A percentile compares a stretch with the other conserved stretches of the same genome.
These are phyloP conservation scores for Linnemannia elongata DNA, from an alignment of 192 early-diverging fungal species.

Conservation along the genomic window DNA sequence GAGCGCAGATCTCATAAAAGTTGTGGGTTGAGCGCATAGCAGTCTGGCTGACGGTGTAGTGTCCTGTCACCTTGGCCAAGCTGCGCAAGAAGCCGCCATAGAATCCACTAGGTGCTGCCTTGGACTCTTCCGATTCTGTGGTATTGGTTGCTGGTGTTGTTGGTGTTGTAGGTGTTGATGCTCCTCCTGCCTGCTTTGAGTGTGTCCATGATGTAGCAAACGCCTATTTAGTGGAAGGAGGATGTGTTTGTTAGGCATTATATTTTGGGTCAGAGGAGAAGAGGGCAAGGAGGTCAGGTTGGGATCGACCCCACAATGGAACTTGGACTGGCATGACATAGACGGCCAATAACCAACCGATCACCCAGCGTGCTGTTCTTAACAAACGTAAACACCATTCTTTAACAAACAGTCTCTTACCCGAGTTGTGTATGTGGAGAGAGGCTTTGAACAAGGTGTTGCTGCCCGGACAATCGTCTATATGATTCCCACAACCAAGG, in stretches of 20 bases:
- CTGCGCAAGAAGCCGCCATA: conserved; percentile 45
- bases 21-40: conserved; percentile 65
- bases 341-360: no score
- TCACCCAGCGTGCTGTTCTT: background rate
- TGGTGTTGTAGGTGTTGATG: conserved; percentile 19
- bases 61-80: conserved; percentile 63
- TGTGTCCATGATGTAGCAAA: conserved; percentile 36
- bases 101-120: conserved; percentile 26
- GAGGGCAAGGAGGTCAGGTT: no score
- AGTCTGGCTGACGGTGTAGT: conserved; percentile 65
- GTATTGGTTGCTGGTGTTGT: conserved; percentile 2
- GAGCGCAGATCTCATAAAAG: conserved; percentile 64
- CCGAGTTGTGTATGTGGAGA: conserved; percentile 20
- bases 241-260: background rate
- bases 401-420: conserved; percentile 18
- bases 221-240: background rate
- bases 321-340: no score
- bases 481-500: background rate
- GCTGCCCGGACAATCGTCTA: conserved; percentile 19
- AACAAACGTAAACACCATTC: background rate
- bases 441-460: conserved; percentile 24
- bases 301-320: no score
- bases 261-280: no score
- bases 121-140: background rate
- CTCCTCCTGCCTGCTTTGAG: conserved; percentile 15